Base-by-base conservation (phyloP, 2,329 filamentous ascomycete species). In the Cladosporium sp. region DNA sequence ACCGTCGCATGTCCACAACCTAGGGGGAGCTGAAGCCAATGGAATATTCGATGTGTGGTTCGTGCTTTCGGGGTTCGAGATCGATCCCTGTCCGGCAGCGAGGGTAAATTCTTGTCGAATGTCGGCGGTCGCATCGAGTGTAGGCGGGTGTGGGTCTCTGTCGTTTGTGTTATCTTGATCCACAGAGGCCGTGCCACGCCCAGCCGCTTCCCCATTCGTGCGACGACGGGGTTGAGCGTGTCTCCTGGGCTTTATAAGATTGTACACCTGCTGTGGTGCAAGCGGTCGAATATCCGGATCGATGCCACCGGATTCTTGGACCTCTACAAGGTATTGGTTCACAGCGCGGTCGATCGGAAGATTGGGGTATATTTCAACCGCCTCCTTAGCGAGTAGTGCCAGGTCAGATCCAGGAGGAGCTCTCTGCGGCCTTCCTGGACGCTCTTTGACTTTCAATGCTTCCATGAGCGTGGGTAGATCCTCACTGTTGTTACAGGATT, bases 201-300 rank as follows among this genome's bases (percentile, higher is more conserved):
- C 40, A 46, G 40, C 21, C 40, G 40, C 40, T 46, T 46, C 40
- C 40, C 40, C 40, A 23, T 8, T 46, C n/a, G n/a, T 21, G 40
- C 40, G 40, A 46, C 40, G 40, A 11, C 40, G 40, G 40, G 40
- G 40, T 46, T 46, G 40, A 11, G 40, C 10, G 40, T 46, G 40
- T 21, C n/a, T 46, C n/a, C 8, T 46, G n/a, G 40, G 40, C 40
- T 46, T 23, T 46, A 46, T 46, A 46, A 46, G 40, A 23, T 57
- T 57, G n/a, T 57, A 57, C 31, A 57, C 53, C 29, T 57, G 53
- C 53, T 57, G 53, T 5, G 33, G 16, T 21, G 28, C 53, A 5
- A 57, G 53, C 21, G 53, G 53, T 37, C 29, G 53, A 35, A 57
- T 57, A 12, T 57, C 18, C 16, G n/a, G 53, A 33, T 57, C 53